Conservation (phyloP, 129 eudicot genomes). For the Flaveria trinervia region DNA sequence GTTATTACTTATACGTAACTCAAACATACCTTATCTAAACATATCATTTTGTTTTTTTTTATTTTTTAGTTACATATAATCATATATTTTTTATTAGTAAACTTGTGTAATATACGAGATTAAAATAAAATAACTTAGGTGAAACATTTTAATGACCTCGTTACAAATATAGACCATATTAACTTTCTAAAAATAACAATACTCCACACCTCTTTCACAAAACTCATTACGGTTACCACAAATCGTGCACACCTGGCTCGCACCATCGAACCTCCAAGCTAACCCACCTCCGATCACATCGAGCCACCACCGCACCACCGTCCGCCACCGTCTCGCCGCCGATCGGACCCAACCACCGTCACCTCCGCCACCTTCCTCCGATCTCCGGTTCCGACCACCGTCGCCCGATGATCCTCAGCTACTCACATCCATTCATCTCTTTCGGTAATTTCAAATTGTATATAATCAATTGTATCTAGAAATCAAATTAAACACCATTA, state of each 20-base stretch:
- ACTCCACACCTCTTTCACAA: background rate
- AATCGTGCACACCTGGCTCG: no score
- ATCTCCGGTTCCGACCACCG: conserved; percentile 15
- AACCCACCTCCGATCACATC: no score
- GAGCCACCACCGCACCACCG: background rate
- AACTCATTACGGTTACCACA: background rate
- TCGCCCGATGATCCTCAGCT: background rate
- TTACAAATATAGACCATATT: background rate
- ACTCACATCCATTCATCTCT: conserved; percentile 6
- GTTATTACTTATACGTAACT: no score
- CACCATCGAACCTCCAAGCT: no score
- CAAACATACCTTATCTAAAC: no score
- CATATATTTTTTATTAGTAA: no score
- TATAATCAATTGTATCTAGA: background rate
- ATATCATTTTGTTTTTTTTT: no score
- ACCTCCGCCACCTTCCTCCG: background rate
- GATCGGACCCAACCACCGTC: conserved; percentile 7
- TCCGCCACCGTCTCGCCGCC: background rate
- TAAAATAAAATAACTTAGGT: no score
- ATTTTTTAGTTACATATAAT: no score
- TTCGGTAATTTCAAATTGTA: conserved; percentile 30
- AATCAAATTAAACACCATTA: background rate
- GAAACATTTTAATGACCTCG: no score
- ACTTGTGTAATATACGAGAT: no score
- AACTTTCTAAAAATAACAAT: background rate